Base-by-base conservation (phyloP, 2,329 filamentous ascomycete species). In the Cadophora sp. region DNA sequence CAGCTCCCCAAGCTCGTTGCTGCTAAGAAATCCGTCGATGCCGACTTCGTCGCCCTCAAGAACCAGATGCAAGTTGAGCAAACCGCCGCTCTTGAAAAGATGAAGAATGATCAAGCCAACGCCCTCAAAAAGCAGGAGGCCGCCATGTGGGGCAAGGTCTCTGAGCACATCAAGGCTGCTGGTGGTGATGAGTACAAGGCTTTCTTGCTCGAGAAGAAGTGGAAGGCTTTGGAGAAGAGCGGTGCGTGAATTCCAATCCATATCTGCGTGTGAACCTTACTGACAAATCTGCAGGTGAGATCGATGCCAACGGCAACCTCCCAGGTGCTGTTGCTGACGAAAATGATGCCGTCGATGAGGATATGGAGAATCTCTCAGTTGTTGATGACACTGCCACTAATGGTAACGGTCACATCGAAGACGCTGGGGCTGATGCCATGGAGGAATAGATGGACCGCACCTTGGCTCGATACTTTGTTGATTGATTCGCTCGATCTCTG, bases 121-220 rank as follows among this genome's bases (percentile, higher is more conserved):
- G 59, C 59, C 9, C 4, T 63, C n/a, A 66, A 61, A 62, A 62
- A 66, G 67, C 34, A 56, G 16, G 58, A 67, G 56, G 43, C 37
- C 14, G 62, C 62, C 14, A 64, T 61, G 26, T 70, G 68, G 68
- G 34, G 5, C 34, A 63, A 63, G 56, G 56, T 70, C 19, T 59
- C 65, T 12, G 60, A 66, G 6, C 46, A 43, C 37, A 16, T 68
- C 29, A 64, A 68, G 51, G 11, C 16, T 50, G 58, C 24, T 24
- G 66, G 63, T 19, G 53, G 58, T 56, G 34, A 46, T 6, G 43
- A 65, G 1, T 68, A 66, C 53, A 66, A 53, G 43, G 29, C 65
- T 27, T n/a, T 56, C 43, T 51, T 50, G 22, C 37, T 70, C 22
- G 62, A 70, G 55, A 56, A 63, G 46, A 70, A 70, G 60, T 70